phyloP scores from a whole-genome alignment of 1,284 basidiomycete genomes.

The Microbotryum intermedium region DNA sequence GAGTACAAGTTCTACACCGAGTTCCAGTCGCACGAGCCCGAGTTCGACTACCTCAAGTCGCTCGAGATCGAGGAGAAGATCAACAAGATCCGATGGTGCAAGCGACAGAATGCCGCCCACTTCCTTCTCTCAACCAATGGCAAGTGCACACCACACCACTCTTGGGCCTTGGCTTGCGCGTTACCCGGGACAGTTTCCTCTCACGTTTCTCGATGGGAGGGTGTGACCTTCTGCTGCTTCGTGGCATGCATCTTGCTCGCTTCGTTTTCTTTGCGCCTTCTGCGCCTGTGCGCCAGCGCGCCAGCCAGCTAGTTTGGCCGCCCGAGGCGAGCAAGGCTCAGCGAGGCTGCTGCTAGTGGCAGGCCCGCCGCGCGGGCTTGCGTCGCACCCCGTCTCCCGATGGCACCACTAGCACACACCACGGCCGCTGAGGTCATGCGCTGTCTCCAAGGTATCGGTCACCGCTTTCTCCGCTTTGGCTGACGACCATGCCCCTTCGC shows the following conservation, averaged over 20 bases:
- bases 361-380: no score
- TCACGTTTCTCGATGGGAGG: not conserved
- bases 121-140: conserved; percentile 96
- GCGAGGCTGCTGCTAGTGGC: no score
- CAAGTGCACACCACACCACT: conserved; percentile 40
- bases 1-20: conserved; percentile 99
- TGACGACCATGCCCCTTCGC: not conserved
- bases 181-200: not conserved
- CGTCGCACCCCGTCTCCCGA: no score
- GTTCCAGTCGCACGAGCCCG: conserved; percentile 98
- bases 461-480: not conserved
- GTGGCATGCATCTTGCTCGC: no score
- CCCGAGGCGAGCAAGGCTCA: no score
- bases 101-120: conserved; percentile 92
- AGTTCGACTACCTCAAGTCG: conserved; percentile 99
- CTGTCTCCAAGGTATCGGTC: not conserved
- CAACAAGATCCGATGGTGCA: conserved; percentile 99
- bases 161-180: not conserved
- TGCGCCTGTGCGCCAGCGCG: no score
- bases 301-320: no score
- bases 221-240: not conserved
- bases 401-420: no score
- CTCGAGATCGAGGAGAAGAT: conserved; percentile 99
- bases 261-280: no score
- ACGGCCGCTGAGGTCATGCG: not conserved